Conservation (phyloP, 192 early-diverging fungal species). For the Linnemannia hyalina region DNA sequence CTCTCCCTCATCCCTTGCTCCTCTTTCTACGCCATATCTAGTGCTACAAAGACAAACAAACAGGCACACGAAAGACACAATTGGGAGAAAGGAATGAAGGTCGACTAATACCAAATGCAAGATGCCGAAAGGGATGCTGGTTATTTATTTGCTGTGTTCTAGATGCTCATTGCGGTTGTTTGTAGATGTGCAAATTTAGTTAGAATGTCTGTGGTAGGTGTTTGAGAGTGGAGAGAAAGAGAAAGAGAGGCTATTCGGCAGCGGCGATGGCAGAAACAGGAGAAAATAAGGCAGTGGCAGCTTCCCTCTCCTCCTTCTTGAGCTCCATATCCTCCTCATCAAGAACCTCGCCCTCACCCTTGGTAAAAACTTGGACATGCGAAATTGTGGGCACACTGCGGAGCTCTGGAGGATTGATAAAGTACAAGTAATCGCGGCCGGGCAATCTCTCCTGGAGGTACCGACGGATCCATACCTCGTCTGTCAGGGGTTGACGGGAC, state of each 20-base stretch:
- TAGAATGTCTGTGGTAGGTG: neutral
- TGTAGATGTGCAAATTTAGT: neutral
- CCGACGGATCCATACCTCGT: constrained; percentile 47
- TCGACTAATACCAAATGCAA: neutral
- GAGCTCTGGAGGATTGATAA: constrained; percentile 52
- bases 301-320: constrained; percentile 29
- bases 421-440: constrained; percentile 43
- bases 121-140: neutral
- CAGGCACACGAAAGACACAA: neutral
- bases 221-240: neutral
- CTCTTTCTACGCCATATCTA: neutral
- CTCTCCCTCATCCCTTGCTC: neutral
- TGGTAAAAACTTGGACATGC: constrained; percentile 54
- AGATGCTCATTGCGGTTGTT: neutral
- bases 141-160: constrained; percentile 1
- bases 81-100: neutral
- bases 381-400: constrained; percentile 45
- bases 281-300: neutral
- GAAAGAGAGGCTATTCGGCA: neutral
- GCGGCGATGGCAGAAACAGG: neutral
- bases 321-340: constrained; percentile 50
- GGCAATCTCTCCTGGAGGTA: constrained; percentile 48
- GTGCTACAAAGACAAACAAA: neutral
- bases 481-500: constrained; percentile 34
- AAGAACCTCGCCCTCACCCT: constrained; percentile 49